These are phyloP conservation scores for Talaromyces sp. DNA, from an alignment of 2,329 filamentous ascomycete genomes.

Conservation along the genomic window DNA sequence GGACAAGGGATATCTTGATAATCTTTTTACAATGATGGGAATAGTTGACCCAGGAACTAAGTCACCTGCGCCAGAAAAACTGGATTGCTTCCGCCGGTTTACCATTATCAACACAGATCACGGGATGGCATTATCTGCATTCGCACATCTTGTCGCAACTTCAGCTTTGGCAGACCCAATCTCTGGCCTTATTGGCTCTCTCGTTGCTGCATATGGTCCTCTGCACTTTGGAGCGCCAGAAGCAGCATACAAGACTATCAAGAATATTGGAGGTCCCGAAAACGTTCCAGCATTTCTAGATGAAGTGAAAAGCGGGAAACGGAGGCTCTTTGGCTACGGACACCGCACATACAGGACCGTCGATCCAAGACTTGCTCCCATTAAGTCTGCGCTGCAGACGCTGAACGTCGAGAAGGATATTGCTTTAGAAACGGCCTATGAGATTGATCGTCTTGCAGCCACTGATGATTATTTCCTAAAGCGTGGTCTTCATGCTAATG, in stretches of 20 bases:
- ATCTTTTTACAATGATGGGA: constrained; percentile 53
- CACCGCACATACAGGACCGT: constrained; percentile 29
- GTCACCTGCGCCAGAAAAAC: constrained; percentile 36
- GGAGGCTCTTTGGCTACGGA: constrained; percentile 29
- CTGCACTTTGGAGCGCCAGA: constrained; percentile 58
- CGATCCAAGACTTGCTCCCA: constrained; percentile 26
- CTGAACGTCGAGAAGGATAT: constrained; percentile 11
- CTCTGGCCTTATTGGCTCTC: constrained; percentile 48
- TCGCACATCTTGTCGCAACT: constrained; percentile 53
- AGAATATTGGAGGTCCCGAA: constrained; percentile 22
- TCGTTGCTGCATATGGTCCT: constrained; percentile 53
- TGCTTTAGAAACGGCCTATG: constrained; percentile 23
- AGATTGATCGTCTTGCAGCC: constrained; percentile 23
- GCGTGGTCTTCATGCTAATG: constrained; percentile 39
- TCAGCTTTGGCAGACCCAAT: constrained; percentile 54
- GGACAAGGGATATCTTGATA: constrained; percentile 50
- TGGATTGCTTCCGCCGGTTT: constrained; percentile 50
- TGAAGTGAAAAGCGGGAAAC: constrained; percentile 24
- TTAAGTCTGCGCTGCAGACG: constrained; percentile 23
- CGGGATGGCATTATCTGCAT: constrained; percentile 55
- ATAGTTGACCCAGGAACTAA: constrained; percentile 30
- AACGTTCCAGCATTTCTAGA: constrained; percentile 26
- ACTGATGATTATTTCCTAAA: constrained; percentile 25
- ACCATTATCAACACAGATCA: constrained; percentile 56
- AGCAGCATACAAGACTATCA: constrained; percentile 45